phyloP scores from a whole-genome alignment of 2,329 filamentous ascomycete species.

The Blastomyces emzantsi region DNA sequence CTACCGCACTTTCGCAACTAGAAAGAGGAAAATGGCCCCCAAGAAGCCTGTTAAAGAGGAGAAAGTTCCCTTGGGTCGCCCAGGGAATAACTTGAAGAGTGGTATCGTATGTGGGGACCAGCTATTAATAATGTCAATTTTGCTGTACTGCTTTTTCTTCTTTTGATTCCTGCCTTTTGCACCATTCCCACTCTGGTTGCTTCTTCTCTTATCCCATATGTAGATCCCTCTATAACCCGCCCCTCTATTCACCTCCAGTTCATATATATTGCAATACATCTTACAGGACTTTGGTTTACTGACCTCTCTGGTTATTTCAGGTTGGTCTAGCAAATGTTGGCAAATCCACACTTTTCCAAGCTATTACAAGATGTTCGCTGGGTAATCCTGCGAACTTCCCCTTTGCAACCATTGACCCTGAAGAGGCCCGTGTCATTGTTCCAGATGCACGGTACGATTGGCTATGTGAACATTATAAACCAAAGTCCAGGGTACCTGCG shows the following conservation, averaged over 20 bases:
- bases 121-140: conserved; percentile 20
- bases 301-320: conserved; percentile 39
- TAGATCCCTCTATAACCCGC: not conserved
- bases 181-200: conserved; percentile 17
- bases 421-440: conserved; percentile 95
- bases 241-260: not conserved
- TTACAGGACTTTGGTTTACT: not conserved
- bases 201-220: conserved; percentile 10
- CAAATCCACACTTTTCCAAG: conserved; percentile 99
- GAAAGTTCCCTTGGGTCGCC: conserved; percentile 91
- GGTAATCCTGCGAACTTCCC: conserved; percentile 99
- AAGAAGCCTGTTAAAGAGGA: conserved; percentile 90
- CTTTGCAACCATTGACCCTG: conserved; percentile 97
- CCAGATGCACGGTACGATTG: conserved; percentile 95
- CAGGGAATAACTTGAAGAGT: conserved; percentile 97
- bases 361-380: conserved; percentile 94
- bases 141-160: conserved; percentile 15
- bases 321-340: conserved; percentile 98
- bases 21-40: conserved; percentile 74
- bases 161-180: conserved; percentile 18
- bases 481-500: conserved; percentile 93
- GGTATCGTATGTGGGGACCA: conserved; percentile 77
- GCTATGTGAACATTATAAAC: conserved; percentile 93
- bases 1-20: conserved; percentile 43
- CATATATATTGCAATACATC: not conserved